Base-by-base conservation (phyloP, 2,329 filamentous ascomycete species). In the Fusarium luffae region DNA sequence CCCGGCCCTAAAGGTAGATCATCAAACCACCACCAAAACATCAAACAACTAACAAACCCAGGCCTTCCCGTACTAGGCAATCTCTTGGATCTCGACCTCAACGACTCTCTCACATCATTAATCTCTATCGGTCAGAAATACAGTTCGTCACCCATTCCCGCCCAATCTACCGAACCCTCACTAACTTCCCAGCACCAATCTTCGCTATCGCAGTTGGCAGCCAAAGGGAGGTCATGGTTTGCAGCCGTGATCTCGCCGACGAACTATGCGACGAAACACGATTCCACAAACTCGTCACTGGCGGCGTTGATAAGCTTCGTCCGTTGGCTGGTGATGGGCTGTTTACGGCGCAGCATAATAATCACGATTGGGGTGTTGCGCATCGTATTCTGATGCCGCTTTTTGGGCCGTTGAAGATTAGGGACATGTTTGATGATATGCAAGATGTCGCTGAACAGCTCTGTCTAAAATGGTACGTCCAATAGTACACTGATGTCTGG, bases 351-450 rank as follows among this genome's bases (percentile, higher is more conserved):
- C 43, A 64, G 10, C 73, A 79, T 11, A 83, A 83, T 4, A 86
- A 88, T 67, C 81, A 83, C 43, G 89, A 89, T 71, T 92, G 90
- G 90, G 88, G 85, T n/a, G 84, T 90, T 63, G 90, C 92, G 14
- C 87, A 92, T 74, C 82, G 89, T 11, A 80, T 90, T 12, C 80
- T 93, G 50, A 85, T 91, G 75, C 90, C 91, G 0, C 89, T 89
- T 3, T 92, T 93, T 74, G 90, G 90, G 0, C 91, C 91, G 0
- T 77, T 92, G 11, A 83, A 86, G 2, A 92, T 93, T 68, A 83
- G 86, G 43, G 81, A 79, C 54, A 93, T 93, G 90, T 92, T 90
- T 62, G 83, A 86, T 52, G 88, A 90, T 68, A 90, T 90, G 88
- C 83, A 89, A 67, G 90, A 92, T 65, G 87, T 92, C 58, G 85